Conservation (phyloP, 139 green algal species). For the Haematococcus lacustris region DNA sequence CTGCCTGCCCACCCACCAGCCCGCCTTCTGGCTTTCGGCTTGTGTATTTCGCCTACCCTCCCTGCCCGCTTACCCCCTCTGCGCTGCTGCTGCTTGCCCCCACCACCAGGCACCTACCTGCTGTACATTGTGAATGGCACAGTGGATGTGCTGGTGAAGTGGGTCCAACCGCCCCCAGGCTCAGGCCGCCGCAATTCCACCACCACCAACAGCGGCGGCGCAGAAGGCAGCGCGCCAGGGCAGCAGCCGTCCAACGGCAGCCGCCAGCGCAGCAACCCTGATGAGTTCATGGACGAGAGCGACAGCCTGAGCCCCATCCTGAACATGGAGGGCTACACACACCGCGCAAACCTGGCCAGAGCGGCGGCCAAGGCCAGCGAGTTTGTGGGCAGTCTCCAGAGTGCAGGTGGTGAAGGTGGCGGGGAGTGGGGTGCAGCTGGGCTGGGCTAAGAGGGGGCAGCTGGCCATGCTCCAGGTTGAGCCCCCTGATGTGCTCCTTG, state of each 20-base stretch:
- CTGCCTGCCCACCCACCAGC: too few relatives aligned
- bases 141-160: conserved; percentile 35
- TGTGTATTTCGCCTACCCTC: too few relatives aligned
- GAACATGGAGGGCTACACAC: conserved; percentile 29
- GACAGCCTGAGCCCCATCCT: conserved; percentile 27
- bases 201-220: not conserved
- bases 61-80: too few relatives aligned
- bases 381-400: conserved; percentile 24
- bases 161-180: conserved; percentile 7
- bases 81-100: too few relatives aligned
- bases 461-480: too few relatives aligned
- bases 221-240: not conserved
- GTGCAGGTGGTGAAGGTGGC: conserved; percentile 13
- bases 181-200: too few relatives aligned
- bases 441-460: too few relatives aligned
- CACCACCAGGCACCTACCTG: conserved; percentile 20
- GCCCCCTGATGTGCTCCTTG: too few relatives aligned
- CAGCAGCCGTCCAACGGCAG: not conserved
- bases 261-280: not conserved
- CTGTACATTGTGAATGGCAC: conserved; percentile 40
- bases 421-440: conserved; percentile 10
- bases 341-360: conserved; percentile 22
- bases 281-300: conserved; percentile 16
- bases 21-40: too few relatives aligned
- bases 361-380: conserved; percentile 25